Evolutionary conservation across 352 stramenopile species (phyloP).

Genomic region (Globisporangium irregulare): DNA sequence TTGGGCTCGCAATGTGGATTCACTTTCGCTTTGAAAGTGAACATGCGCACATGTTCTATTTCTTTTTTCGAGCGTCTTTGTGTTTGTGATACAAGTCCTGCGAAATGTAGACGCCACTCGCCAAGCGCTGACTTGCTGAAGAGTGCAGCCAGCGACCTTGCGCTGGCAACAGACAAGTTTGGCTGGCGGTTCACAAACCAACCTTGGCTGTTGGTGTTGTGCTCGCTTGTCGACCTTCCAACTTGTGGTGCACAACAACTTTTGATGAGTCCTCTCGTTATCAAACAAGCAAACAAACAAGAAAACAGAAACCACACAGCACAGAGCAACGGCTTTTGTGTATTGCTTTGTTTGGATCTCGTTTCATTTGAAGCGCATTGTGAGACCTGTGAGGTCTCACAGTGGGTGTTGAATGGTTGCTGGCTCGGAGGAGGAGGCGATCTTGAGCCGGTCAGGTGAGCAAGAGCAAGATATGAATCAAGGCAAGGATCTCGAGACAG

Average conservation of each 20-base stretch:
- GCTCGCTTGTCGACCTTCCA: no score
- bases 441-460: conserved; percentile 7
- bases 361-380: background rate
- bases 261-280: no score
- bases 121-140: background rate
- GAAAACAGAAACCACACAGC: background rate
- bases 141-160: background rate
- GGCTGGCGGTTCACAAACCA: no score
- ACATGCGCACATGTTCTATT: background rate
- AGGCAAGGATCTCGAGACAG: background rate
- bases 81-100: background rate
- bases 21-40: background rate
- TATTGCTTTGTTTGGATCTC: background rate
- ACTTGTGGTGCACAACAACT: no score
- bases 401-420: background rate
- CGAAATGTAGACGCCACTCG: background rate
- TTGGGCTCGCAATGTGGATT: background rate
- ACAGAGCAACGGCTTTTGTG: background rate
- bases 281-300: background rate
- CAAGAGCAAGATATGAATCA: conserved; percentile 4
- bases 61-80: background rate
- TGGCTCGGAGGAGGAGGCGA: conserved; percentile 12
- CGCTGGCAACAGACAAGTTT: background rate
- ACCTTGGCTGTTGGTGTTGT: no score
- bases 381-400: background rate